Base-by-base conservation (phyloP, 176 grass and related monocot genomes). In the Panicum miliaceum region DNA sequence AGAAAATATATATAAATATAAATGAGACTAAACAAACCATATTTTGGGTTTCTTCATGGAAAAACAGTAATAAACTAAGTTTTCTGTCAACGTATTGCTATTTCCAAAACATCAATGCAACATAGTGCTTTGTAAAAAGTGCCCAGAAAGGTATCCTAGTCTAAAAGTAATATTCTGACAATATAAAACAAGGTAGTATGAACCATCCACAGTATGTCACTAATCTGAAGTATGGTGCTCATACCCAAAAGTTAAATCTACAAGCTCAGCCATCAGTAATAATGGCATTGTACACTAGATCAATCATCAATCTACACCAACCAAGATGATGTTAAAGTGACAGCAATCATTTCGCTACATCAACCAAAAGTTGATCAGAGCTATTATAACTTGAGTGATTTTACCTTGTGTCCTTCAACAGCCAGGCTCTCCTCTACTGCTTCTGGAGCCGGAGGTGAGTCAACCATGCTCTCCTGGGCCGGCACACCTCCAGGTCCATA, bases 341-440 rank as follows among this genome's bases (percentile, higher is more conserved):
- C 78, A 78, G 27, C 67, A 73, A 78, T 38, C 4, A 80, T 25
- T 84, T 32, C 8, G 12, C 23, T 27, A 52, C n/a, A 7, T 36
- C 69, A 75, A 41, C 41, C 25, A 83, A 50, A 81, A 74, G 38
- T n/a, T 46, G 32, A 41, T 42, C 6, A 42, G 29, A 15, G 57
- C 13, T n/a, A 66, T 75, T 85, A 76, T 68, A 67, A 72, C 7
- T 73, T 56, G n/a, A 32, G 23, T 5, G 18, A 73, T 65, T 77
- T 85, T 58, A 89, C 83, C 86, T 89, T 86, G 25, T 79, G 80
- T 3, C 12, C 69, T 68, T 90, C 89, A 70, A 46, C 69, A 73
- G 51, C 15, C 19, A 12, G 14, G 43, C 35, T 62, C 75, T 87
- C 84, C 45, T 92, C 87, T 0, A 75, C 68, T 70, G 84, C 51